phyloP scores from a whole-genome alignment of 2,329 filamentous ascomycete species.

The Colletotrichum sansevieriae region DNA sequence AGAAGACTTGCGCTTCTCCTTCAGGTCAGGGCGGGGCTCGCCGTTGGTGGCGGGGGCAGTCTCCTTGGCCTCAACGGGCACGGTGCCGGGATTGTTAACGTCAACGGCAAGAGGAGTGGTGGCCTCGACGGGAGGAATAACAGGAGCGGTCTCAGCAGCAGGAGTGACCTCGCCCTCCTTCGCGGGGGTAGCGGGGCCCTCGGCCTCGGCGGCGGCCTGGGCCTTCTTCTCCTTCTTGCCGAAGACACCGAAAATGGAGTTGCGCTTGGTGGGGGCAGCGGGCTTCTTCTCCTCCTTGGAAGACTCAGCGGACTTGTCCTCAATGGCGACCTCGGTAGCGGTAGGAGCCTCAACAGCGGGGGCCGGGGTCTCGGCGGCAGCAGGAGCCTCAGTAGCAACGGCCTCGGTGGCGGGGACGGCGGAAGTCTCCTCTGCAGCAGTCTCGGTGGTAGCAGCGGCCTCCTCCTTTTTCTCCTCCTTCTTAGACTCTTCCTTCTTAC shows the following conservation, averaged over 20 bases:
- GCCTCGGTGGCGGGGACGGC: slow-evolving; percentile 51
- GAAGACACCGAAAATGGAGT: slow-evolving; percentile 69
- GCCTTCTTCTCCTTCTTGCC: slow-evolving; percentile 73
- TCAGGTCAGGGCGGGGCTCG: slow-evolving; percentile 73
- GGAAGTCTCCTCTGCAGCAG: slow-evolving; percentile 48
- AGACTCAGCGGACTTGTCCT: slow-evolving; percentile 52
- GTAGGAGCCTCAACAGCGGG: slow-evolving; percentile 53
- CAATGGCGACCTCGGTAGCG: slow-evolving; percentile 49
- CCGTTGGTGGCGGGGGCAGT: slow-evolving; percentile 58
- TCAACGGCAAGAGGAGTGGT: slow-evolving; percentile 69
- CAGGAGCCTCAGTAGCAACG: slow-evolving; percentile 38
- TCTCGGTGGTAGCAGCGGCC: slow-evolving; percentile 49
- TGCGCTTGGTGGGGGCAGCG: slow-evolving; percentile 64
- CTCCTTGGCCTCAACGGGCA: slow-evolving; percentile 62
- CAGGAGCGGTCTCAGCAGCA: slow-evolving; percentile 65
- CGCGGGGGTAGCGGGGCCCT: slow-evolving; percentile 54
- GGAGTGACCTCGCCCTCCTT: slow-evolving; percentile 59
- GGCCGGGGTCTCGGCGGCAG: slow-evolving; percentile 51
- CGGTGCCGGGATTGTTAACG: slow-evolving; percentile 61
- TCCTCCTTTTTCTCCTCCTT: slow-evolving; percentile 59
- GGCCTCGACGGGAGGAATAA: slow-evolving; percentile 71
- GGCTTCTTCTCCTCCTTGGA: slow-evolving; percentile 59
- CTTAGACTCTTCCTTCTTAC: slow-evolving; percentile 66
- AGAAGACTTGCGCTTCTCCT: slow-evolving; percentile 89
- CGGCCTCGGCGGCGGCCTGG: slow-evolving; percentile 62